Evolutionary conservation across 2,329 filamentous ascomycete species (phyloP).

Genomic region (Moelleriella libera): DNA sequence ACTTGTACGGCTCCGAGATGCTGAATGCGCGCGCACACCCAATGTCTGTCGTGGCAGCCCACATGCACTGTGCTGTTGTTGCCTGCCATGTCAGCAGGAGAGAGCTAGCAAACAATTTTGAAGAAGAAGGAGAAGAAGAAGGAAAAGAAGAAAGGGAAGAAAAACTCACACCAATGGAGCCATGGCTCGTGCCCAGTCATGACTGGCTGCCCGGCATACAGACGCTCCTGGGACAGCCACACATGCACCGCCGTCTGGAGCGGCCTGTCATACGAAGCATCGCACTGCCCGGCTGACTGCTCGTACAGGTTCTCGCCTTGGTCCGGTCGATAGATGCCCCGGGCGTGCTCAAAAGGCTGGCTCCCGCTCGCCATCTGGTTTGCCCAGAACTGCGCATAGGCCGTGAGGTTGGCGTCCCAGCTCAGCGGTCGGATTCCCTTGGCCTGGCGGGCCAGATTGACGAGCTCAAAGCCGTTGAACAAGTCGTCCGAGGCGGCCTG

Average conservation of each 20-base stretch:
- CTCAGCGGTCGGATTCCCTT: constrained; percentile 13
- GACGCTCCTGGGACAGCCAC: constrained; percentile 16
- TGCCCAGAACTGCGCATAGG: constrained; percentile 20
- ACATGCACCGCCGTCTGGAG: constrained; percentile 14
- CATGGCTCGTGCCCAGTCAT: constrained; percentile 17
- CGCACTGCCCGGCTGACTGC: constrained; percentile 14
- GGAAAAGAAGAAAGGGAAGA: neutral
- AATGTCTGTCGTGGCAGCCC: constrained; percentile 17
- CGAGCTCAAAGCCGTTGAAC: constrained; percentile 10
- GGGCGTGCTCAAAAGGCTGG: constrained; percentile 17
- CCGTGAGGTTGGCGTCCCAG: constrained; percentile 15
- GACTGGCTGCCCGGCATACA: constrained; percentile 16
- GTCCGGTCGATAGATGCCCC: constrained; percentile 13
- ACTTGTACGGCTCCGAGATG: constrained; percentile 16
- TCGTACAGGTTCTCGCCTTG: constrained; percentile 21
- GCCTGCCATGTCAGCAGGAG: neutral
- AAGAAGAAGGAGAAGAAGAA: neutral
- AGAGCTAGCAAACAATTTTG: neutral
- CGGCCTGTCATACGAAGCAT: constrained; percentile 14
- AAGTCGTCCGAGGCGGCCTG: constrained; percentile 10
- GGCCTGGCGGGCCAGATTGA: constrained; percentile 17
- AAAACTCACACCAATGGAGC: constrained; percentile 21
- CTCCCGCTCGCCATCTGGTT: constrained; percentile 15
- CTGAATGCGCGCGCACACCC: constrained; percentile 19
- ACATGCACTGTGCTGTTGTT: constrained; percentile 20